Conservation (phyloP, 1,139 yeast genomes). For the Zygoascus hellenicus region DNA sequence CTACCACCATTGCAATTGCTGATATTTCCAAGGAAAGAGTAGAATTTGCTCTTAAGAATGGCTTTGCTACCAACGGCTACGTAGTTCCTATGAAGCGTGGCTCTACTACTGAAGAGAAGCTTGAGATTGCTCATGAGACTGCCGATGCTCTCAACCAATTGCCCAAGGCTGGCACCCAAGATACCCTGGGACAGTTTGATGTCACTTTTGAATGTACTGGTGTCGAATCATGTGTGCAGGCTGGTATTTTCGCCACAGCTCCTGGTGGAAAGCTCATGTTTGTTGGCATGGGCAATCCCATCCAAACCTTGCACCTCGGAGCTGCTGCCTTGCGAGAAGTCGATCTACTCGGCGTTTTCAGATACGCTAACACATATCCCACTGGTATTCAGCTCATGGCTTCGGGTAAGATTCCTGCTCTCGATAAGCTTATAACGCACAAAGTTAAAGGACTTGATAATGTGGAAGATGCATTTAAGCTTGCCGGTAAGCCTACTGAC, state of each 20-base stretch:
- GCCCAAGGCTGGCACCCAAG: constrained; percentile 6
- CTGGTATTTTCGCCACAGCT: constrained; percentile 35
- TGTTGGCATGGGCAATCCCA: constrained; percentile 32
- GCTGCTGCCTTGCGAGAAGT: constrained; percentile 31
- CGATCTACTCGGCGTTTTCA: constrained; percentile 30
- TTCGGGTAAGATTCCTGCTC: constrained; percentile 22
- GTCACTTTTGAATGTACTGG: constrained; percentile 34
- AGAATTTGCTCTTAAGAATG: constrained; percentile 31
- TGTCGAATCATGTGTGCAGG: constrained; percentile 29
- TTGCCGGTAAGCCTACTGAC: constrained; percentile 30
- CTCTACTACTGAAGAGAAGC: constrained; percentile 22
- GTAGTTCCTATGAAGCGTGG: constrained; percentile 25
- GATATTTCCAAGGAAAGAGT: constrained; percentile 57
- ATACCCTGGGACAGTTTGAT: constrained; percentile 39
- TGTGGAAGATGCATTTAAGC: constrained; percentile 26
- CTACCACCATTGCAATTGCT: constrained; percentile 52
- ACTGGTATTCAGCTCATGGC: constrained; percentile 26
- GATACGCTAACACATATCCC: constrained; percentile 30
- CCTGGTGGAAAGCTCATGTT: constrained; percentile 30
- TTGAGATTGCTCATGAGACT: constrained; percentile 19
- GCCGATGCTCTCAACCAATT: constrained; percentile 19
- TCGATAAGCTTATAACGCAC: constrained; percentile 28
- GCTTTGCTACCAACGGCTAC: constrained; percentile 27
- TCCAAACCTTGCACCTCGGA: constrained; percentile 30
- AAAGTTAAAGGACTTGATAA: constrained; percentile 27